Evolutionary conservation across 768 basidiomycete genomes (phyloP).

Genomic region (Lyophyllum shimeji): DNA sequence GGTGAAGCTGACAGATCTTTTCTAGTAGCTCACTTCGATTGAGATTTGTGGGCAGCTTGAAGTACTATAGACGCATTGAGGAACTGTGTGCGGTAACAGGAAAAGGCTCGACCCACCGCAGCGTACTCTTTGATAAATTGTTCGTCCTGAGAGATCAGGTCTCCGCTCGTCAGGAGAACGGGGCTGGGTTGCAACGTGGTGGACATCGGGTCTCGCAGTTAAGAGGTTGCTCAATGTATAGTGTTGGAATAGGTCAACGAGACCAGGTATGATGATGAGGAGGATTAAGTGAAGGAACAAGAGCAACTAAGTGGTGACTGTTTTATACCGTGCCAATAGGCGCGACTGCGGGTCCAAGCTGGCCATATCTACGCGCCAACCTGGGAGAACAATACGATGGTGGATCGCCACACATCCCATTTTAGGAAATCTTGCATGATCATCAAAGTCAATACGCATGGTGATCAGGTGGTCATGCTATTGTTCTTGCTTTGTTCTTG

Average conservation of each 20-base stretch:
- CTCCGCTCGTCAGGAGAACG: neutral
- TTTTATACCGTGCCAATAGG: neutral
- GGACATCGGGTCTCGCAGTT: neutral
- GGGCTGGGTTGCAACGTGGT: neutral
- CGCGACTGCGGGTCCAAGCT: neutral
- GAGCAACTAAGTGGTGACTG: neutral
- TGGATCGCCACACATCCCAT: neutral
- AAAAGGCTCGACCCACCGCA: neutral
- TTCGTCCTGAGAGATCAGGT: neutral
- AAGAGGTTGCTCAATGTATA: neutral
- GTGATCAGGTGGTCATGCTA: neutral
- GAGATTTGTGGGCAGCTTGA: neutral
- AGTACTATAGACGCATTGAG: neutral
- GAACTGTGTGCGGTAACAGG: neutral
- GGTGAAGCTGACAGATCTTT: neutral
- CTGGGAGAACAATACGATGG: constrained; percentile 5
- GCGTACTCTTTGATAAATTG: neutral
- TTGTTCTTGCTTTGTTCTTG: neutral
- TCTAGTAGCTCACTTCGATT: neutral
- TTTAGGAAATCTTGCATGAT: neutral
- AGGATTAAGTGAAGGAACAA: neutral
- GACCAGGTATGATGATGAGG: neutral
- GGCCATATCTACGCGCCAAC: neutral
- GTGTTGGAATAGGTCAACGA: neutral
- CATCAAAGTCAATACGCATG: neutral